These are phyloP conservation scores for Iris macrosiphon DNA, from an alignment of 106 monocot species.

Conservation along the genomic window DNA sequence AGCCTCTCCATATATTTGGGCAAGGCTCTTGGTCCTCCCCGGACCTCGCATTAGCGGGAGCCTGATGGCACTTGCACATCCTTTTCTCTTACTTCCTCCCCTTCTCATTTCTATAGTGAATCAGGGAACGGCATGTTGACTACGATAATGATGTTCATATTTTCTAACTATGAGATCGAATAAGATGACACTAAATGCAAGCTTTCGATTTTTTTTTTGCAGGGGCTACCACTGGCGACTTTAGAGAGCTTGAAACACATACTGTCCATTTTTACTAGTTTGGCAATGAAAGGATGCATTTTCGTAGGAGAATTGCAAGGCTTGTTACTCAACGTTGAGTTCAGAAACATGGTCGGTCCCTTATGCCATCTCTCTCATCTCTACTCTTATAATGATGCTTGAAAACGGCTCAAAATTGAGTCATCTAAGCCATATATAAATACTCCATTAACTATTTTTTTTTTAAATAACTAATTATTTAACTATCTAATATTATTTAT, in stretches of 20 bases:
- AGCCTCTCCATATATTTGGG: too few species aligned
- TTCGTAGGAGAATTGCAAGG: conserved; percentile 64
- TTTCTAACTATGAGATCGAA: background rate
- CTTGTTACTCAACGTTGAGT: conserved; percentile 22
- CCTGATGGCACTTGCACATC: too few species aligned
- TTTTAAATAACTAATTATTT: too few species aligned
- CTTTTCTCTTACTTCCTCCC: too few species aligned
- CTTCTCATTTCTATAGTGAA: too few species aligned
- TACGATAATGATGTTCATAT: background rate
- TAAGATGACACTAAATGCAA: background rate
- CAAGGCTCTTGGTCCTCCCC: too few species aligned
- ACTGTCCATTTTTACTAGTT: conserved; percentile 48
- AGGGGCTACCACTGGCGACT: conserved; percentile 66
- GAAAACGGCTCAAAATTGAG: too few species aligned
- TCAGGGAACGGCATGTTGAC: too few species aligned
- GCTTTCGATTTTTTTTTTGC: conserved; percentile 9
- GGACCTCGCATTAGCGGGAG: too few species aligned
- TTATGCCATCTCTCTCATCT: background rate
- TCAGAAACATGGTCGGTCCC: conserved; percentile 24
- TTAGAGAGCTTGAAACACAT: conserved; percentile 35
- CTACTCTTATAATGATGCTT: background rate
- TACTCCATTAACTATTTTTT: too few species aligned
- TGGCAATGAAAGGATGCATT: conserved; percentile 79
- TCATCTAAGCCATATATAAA: too few species aligned
- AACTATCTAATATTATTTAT: background rate